phyloP scores from a whole-genome alignment of 2,329 filamentous ascomycete genomes.

The Ampelomyces quisqualis region DNA sequence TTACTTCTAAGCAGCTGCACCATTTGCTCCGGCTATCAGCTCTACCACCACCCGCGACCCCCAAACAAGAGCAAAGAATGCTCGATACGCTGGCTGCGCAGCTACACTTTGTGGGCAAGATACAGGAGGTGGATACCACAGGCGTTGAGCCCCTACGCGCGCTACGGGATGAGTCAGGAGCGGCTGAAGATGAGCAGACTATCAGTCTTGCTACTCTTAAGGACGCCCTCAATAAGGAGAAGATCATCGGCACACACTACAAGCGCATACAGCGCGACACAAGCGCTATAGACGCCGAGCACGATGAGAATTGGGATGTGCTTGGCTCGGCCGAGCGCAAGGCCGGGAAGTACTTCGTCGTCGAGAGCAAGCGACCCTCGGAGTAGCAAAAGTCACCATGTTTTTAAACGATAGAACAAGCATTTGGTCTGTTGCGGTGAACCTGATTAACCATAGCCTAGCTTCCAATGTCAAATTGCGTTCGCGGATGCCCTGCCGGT shows the following conservation, averaged over 20 bases:
- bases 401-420: not conserved
- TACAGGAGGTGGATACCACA: constrained; percentile 75
- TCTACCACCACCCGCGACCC: constrained; percentile 68
- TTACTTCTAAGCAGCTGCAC: constrained; percentile 69
- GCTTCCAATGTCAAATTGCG: too few species aligned
- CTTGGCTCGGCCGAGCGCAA: constrained; percentile 65
- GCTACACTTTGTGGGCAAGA: constrained; percentile 83
- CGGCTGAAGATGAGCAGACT: constrained; percentile 57
- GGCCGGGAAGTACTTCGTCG: constrained; percentile 74
- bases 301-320: constrained; percentile 69
- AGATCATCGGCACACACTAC: constrained; percentile 56
- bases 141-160: constrained; percentile 72
- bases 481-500: too few species aligned
- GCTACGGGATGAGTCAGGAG: constrained; percentile 75
- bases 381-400: constrained; percentile 17
- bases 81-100: constrained; percentile 75
- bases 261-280: constrained; percentile 53
- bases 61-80: constrained; percentile 68
- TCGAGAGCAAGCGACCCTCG: constrained; percentile 59
- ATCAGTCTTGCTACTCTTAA: constrained; percentile 60
- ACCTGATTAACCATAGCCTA: too few species aligned
- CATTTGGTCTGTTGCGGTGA: not conserved
- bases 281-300: constrained; percentile 44
- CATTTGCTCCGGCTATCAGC: constrained; percentile 89
- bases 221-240: constrained; percentile 61